phyloP scores from a whole-genome alignment of 371 early-diverging fungal genomes.

The Rhizopus stolonifer region DNA sequence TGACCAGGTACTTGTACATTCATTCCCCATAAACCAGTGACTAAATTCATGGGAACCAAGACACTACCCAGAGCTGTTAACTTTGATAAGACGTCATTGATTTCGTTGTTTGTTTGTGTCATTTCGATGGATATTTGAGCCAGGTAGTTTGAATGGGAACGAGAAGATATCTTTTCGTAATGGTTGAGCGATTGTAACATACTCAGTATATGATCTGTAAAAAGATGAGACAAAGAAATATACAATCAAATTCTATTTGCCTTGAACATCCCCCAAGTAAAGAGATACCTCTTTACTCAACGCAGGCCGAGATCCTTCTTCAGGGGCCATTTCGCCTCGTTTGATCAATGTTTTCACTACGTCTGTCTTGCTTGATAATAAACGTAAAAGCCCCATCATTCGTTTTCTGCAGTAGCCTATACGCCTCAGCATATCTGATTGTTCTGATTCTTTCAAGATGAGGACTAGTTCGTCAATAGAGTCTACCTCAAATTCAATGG shows the following conservation, averaged over 20 bases:
- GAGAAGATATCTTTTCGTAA: constrained; percentile 87
- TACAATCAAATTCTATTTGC: constrained; percentile 29
- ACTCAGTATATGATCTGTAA: constrained; percentile 87
- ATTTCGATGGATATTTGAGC: constrained; percentile 96
- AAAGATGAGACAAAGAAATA: background rate
- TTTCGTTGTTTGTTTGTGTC: constrained; percentile 89
- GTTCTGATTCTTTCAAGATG: constrained; percentile 84
- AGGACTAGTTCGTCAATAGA: constrained; percentile 90
- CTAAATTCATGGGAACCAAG: constrained; percentile 92
- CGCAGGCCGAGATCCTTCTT: constrained; percentile 37
- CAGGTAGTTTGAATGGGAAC: constrained; percentile 93
- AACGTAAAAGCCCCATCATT: constrained; percentile 72
- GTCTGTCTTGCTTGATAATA: constrained; percentile 79
- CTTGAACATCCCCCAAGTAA: constrained; percentile 92
- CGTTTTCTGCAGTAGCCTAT: constrained; percentile 83
- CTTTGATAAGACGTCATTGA: constrained; percentile 87
- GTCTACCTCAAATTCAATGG: constrained; percentile 88
- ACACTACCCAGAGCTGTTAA: constrained; percentile 91
- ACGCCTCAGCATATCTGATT: constrained; percentile 83
- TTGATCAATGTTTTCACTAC: constrained; percentile 79
- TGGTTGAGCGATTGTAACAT: constrained; percentile 88
- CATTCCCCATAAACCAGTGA: constrained; percentile 93
- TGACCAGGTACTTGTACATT: constrained; percentile 83
- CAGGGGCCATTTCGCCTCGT: constrained; percentile 60
- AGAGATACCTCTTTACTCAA: constrained; percentile 67